A percentile compares a stretch with the other conserved stretches of the same genome.
These are phyloP conservation scores for Cyberlindnera sargentensis DNA, from an alignment of 805 yeast species.

Conservation along the genomic window DNA sequence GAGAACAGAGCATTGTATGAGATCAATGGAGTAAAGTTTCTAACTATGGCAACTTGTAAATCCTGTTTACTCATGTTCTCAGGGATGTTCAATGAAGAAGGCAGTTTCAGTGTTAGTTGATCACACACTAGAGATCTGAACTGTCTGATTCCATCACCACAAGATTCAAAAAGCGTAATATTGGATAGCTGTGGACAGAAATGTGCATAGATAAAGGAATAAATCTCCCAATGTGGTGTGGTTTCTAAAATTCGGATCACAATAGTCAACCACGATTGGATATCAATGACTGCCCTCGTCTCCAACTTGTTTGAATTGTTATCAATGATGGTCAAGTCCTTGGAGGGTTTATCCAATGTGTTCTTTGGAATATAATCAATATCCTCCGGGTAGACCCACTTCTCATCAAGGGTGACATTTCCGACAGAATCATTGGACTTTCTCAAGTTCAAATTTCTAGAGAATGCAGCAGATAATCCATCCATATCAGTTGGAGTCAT, in stretches of 20 bases:
- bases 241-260: constrained; percentile 42
- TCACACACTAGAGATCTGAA: constrained; percentile 47
- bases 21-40: constrained; percentile 54
- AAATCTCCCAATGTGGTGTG: constrained; percentile 64
- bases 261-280: constrained; percentile 44
- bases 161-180: constrained; percentile 39
- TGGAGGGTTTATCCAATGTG: constrained; percentile 34
- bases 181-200: constrained; percentile 65
- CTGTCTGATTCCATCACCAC: constrained; percentile 32
- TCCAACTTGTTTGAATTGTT: constrained; percentile 18
- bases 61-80: constrained; percentile 45
- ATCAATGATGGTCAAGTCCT: constrained; percentile 15
- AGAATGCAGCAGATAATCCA: constrained; percentile 55
- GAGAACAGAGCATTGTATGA: constrained; percentile 51
- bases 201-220: constrained; percentile 62
- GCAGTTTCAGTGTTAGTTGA: constrained; percentile 47
- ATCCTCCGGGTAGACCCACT: constrained; percentile 60
- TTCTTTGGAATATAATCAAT: constrained; percentile 40
- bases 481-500: constrained; percentile 54
- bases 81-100: constrained; percentile 35
- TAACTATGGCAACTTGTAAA: constrained; percentile 56
- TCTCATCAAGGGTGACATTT: constrained; percentile 20
- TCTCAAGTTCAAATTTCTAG: constrained; percentile 35
- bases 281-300: constrained; percentile 28
- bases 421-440: constrained; percentile 12